Evolutionary conservation across 768 basidiomycete species (phyloP).

Genomic region (Rhodotorula graminis): DNA sequence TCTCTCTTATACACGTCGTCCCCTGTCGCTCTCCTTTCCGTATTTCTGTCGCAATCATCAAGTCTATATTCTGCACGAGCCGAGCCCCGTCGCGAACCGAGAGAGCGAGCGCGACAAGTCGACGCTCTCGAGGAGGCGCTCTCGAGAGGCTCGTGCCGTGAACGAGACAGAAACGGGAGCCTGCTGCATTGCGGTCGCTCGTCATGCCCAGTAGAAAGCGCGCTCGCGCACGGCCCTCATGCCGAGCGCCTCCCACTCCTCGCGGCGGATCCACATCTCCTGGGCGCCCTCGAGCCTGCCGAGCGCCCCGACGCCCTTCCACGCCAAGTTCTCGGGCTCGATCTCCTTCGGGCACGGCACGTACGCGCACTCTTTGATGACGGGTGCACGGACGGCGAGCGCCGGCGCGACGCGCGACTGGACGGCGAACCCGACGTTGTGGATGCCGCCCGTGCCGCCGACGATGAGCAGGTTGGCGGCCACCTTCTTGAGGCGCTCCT

Average conservation of each 20-base stretch:
- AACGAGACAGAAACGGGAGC: no score
- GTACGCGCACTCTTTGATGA: constrained; percentile 62
- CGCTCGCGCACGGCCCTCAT: constrained; percentile 49
- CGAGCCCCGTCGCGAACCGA: no score
- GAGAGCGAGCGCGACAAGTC: no score
- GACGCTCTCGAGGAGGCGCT: no score
- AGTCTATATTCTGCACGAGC: no score
- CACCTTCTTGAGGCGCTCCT: constrained; percentile 84
- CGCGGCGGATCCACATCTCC: constrained; percentile 79
- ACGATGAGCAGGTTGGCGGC: constrained; percentile 80
- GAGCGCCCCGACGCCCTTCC: constrained; percentile 91
- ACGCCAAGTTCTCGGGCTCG: constrained; percentile 79
- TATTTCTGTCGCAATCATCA: not conserved
- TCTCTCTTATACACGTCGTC: not conserved
- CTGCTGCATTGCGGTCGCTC: no score
- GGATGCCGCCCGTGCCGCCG: constrained; percentile 73
- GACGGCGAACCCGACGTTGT: constrained; percentile 77
- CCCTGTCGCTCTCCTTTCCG: not conserved
- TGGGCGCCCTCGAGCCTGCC: constrained; percentile 83
- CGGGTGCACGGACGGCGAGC: constrained; percentile 55
- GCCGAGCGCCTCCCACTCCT: constrained; percentile 62
- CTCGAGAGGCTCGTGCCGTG: no score
- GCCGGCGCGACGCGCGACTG: constrained; percentile 77
- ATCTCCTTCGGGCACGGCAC: constrained; percentile 92
- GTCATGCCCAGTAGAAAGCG: constrained; percentile 39